Conservation (phyloP, 495 filamentous ascomycete species). For the Apiosordaria backusii region DNA sequence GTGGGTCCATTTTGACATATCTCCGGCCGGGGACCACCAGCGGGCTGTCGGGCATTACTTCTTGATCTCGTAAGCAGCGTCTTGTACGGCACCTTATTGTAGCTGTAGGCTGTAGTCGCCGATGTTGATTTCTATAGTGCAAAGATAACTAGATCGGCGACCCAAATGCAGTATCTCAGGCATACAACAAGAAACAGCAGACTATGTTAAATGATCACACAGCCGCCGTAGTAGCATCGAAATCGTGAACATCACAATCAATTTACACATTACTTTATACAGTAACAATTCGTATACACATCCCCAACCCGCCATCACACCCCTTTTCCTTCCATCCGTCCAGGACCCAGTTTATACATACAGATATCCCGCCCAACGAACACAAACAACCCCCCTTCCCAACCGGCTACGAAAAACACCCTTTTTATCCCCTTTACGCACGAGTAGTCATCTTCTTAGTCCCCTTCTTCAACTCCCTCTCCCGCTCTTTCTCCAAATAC, state of each 20-base stretch:
- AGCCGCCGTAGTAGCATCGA: too few relatives aligned
- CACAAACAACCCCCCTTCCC: not conserved
- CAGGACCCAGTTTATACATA: not conserved
- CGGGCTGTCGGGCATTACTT: not conserved
- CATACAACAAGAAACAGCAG: too few relatives aligned
- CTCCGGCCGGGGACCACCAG: not conserved
- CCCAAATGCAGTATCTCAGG: too few relatives aligned
- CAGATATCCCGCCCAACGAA: not conserved
- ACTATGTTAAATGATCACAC: too few relatives aligned
- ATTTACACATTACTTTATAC: not conserved
- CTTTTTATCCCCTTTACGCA: not conserved
- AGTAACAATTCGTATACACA: not conserved
- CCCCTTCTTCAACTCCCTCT: slow-evolving; percentile 71
- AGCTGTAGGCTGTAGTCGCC: not conserved
- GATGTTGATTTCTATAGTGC: too few relatives aligned
- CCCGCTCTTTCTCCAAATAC: slow-evolving; percentile 85
- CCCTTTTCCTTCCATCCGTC: not conserved
- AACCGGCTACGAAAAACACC: not conserved
- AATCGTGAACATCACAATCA: not conserved
- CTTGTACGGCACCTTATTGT: too few relatives aligned
- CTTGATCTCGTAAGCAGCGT: not conserved
- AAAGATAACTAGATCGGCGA: too few relatives aligned
- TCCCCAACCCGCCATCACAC: not conserved
- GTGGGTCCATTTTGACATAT: not conserved
- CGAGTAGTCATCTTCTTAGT: slow-evolving; percentile 61